Evolutionary conservation across 108 stramenopile genomes (phyloP).

Genomic region (Parmales sp.): DNA sequence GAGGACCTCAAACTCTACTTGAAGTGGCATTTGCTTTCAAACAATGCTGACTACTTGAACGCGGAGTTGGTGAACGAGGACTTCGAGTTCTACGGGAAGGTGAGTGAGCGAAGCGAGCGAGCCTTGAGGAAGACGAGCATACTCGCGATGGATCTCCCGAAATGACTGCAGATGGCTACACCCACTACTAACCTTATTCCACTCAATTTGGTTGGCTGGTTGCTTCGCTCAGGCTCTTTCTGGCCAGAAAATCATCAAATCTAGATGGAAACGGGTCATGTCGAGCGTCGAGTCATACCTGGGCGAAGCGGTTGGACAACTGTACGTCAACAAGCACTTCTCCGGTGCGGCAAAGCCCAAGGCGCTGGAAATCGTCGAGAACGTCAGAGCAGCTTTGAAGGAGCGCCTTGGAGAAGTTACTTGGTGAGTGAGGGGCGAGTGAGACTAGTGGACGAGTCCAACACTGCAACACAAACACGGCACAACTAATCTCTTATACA

Average conservation of each 20-base stretch:
- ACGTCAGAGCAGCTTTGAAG: constrained; percentile 58
- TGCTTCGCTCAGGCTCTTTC: constrained; percentile 41
- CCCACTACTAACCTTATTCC: too few species aligned
- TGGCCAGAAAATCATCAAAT: constrained; percentile 59
- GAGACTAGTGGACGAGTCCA: too few species aligned
- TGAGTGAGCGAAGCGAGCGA: too few species aligned
- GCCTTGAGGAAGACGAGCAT: too few species aligned
- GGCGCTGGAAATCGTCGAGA: constrained; percentile 58
- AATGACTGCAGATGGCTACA: too few species aligned
- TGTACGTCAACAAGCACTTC: constrained; percentile 64
- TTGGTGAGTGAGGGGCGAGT: too few species aligned
- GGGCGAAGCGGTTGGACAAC: constrained; percentile 64
- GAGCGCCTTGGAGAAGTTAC: constrained; percentile 67
- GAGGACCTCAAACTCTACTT: constrained; percentile 39
- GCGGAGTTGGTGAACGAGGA: constrained; percentile 43
- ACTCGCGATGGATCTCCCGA: too few species aligned
- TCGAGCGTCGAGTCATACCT: constrained; percentile 53
- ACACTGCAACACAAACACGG: too few species aligned
- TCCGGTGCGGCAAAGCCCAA: constrained; percentile 46
- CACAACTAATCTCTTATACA: too few species aligned
- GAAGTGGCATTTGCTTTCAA: constrained; percentile 34
- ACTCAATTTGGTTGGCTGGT: too few species aligned
- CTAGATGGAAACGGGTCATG: constrained; percentile 72
- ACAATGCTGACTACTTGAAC: constrained; percentile 45
- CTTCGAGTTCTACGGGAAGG: constrained; percentile 66